Base-by-base conservation (phyloP, 306 rosid genomes). In the Trifolium subterraneum region DNA sequence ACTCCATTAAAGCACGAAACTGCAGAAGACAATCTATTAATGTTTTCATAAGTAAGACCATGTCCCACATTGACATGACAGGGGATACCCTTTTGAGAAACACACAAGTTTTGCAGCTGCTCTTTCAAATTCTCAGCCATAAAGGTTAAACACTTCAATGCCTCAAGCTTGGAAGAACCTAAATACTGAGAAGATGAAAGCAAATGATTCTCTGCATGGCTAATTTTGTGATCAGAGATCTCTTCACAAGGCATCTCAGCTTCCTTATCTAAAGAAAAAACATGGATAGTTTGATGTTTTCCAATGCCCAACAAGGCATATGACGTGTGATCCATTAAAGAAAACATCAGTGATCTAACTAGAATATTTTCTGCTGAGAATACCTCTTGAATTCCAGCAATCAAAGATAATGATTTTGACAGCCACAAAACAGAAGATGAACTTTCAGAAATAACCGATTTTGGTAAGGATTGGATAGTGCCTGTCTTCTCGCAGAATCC, bases 241-340 rank as follows among this genome's bases (percentile, higher is more conserved):
- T 82, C 93, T 72, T 83, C 80, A 69, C 73, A 64, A 51, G 82
- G 70, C 50, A 74, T 64, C 69, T 78, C 83, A 70, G 84, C 70
- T 72, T 83, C 81, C 47, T 81, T 77, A 76, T 77, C 64, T 73
- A 27, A 20, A 56, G 44, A 62, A 76, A 80, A 68, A 55, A 58
- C 87, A 58, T 83, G 77, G 60, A 70, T 79, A 70, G 75, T 44
- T 70, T 87, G 88, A 82, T 83, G 80, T 73, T 87, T 91, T 80
- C 82, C 90, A 22, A 89, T 73, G 68, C 89, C 71, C 81, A 86
- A 79, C 79, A 91, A 79, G 65, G 81, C 81, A 74, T 82, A 71
- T 31, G 88, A 82, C 8, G 97, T 91, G 86, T 90, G 94, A 76
- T 93, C 93, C 91, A 93, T 86, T 80, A 89, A 80, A 25, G 91